Evolutionary conservation across 441 rosid genomes (phyloP).

Genomic region (Aquilaria agallochum): DNA sequence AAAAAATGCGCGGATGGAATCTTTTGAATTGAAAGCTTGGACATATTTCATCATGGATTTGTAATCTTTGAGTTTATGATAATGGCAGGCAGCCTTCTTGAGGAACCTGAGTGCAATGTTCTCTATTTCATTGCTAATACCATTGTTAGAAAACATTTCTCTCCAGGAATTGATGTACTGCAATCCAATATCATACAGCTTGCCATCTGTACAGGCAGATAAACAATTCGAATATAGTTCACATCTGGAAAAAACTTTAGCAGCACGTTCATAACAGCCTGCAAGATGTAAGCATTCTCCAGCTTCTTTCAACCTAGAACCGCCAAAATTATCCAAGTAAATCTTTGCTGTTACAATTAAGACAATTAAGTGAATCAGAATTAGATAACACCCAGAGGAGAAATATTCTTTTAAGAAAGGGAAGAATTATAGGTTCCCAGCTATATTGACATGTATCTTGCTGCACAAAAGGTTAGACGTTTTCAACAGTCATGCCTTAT

Average conservation of each 20-base stretch:
- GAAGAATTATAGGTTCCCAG: no score
- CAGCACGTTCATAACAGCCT: conserved; percentile 32
- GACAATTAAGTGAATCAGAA: no score
- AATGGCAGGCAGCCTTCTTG: conserved; percentile 34
- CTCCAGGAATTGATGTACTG: conserved; percentile 37
- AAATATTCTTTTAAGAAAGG: no score
- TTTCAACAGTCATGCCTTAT: no score
- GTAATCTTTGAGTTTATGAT: conserved; percentile 20
- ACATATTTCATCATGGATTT: conserved; percentile 43
- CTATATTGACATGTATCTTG: no score
- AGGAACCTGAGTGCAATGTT: conserved; percentile 35
- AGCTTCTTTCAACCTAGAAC: conserved; percentile 29
- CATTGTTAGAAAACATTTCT: background rate
- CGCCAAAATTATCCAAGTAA: conserved; percentile 38
- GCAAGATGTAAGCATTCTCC: conserved; percentile 44
- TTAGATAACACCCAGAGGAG: no score
- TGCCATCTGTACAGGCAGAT: conserved; percentile 32
- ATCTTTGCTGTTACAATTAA: conserved; percentile 6
- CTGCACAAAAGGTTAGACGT: no score
- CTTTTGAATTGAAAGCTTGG: conserved; percentile 25
- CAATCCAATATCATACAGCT: conserved; percentile 37
- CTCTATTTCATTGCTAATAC: conserved; percentile 20
- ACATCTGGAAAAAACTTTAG: conserved; percentile 37
- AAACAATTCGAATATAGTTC: conserved; percentile 26
- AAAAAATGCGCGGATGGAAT: conserved; percentile 25